Evolutionary conservation across 202 grass and related monocot species (phyloP).

Genomic region (Eragrostis tef): DNA sequence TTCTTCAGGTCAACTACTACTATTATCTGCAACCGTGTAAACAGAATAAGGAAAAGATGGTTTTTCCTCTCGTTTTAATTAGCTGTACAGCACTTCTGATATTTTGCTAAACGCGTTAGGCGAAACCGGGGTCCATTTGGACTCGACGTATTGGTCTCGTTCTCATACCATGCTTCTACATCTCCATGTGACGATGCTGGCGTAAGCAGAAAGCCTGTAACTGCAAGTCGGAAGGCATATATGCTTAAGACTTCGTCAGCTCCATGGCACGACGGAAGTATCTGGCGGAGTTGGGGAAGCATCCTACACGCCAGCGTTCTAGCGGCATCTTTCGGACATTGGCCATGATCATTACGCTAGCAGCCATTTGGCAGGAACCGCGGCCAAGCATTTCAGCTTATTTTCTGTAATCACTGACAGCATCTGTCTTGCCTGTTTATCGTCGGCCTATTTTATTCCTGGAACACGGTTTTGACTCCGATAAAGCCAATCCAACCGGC

Average conservation of each 20-base stretch:
- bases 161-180: neutral
- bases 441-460: too few relatives aligned
- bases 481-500: too few relatives aligned
- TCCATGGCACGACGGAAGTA: neutral
- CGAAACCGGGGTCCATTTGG: slow-evolving; percentile 16
- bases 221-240: slow-evolving; percentile 5
- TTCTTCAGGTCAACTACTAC: neutral
- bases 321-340: neutral
- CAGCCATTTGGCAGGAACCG: neutral
- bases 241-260: neutral
- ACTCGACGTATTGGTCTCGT: neutral
- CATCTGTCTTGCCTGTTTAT: too few relatives aligned
- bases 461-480: too few relatives aligned
- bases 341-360: neutral
- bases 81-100: slow-evolving; percentile 22
- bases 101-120: neutral
- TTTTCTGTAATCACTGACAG: too few relatives aligned
- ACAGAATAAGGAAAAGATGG: neutral
- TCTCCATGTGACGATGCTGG: neutral
- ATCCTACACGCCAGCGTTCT: neutral
- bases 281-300: slow-evolving; percentile 2
- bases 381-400: too few relatives aligned
- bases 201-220: slow-evolving; percentile 1
- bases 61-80: neutral
- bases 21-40: neutral